phyloP scores from a whole-genome alignment of 1,284 basidiomycete species.

The Leucoagaricus sp. region DNA sequence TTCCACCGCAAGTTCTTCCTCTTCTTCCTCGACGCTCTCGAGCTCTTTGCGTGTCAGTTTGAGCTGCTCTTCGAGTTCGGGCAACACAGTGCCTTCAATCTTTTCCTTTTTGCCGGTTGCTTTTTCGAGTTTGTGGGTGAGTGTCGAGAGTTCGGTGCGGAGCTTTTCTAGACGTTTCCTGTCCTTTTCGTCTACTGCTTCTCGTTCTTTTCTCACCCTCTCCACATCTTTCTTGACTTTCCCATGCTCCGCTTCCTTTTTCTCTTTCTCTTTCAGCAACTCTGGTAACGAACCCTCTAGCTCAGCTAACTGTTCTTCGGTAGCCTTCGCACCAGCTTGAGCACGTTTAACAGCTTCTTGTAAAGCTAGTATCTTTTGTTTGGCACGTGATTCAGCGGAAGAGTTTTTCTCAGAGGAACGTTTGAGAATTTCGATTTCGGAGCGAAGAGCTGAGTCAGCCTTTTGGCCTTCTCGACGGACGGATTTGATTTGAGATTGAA shows the following conservation, averaged over 20 bases:
- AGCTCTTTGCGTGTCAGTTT: constrained; percentile 50
- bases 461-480: constrained; percentile 75
- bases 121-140: constrained; percentile 54
- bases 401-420: constrained; percentile 71
- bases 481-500: constrained; percentile 64
- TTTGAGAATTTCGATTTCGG: constrained; percentile 75
- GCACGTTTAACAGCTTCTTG: constrained; percentile 77
- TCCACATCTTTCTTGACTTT: constrained; percentile 48
- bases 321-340: constrained; percentile 55
- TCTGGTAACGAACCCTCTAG: constrained; percentile 55
- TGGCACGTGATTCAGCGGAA: constrained; percentile 62
- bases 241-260: constrained; percentile 49
- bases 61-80: constrained; percentile 58
- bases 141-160: constrained; percentile 44
- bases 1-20: constrained; percentile 27
- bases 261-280: constrained; percentile 41
- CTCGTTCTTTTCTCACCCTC: constrained; percentile 41
- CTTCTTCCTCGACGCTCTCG: constrained; percentile 29
- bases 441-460: constrained; percentile 67
- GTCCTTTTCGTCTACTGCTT: constrained; percentile 54
- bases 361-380: constrained; percentile 74
- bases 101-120: constrained; percentile 54
- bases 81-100: constrained; percentile 47
- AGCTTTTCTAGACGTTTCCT: constrained; percentile 60
- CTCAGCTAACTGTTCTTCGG: constrained; percentile 49